phyloP scores from a whole-genome alignment of 305 asterid species.

The Petunia hybrid region DNA sequence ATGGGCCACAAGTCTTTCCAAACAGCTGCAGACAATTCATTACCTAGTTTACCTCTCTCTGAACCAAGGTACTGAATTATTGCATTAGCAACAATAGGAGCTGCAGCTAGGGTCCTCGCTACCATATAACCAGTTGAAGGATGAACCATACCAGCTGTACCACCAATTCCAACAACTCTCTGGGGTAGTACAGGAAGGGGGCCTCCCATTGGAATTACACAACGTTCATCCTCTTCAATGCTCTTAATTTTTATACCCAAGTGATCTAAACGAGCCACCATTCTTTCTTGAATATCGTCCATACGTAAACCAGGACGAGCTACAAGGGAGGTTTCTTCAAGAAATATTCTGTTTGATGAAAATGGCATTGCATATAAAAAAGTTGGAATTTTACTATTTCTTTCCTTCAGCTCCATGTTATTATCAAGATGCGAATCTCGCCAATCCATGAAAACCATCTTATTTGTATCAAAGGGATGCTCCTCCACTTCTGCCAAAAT shows the following conservation, averaged over 20 bases:
- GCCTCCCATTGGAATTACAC: constrained; percentile 96
- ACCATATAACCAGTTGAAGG: constrained; percentile 98
- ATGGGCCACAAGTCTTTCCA: constrained; percentile 96
- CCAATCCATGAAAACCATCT: constrained; percentile 99
- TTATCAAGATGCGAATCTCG: constrained; percentile 75
- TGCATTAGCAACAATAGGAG: constrained; percentile 88
- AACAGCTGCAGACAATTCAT: constrained; percentile 64
- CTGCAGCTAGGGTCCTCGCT: constrained; percentile 95
- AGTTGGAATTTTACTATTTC: constrained; percentile 75
- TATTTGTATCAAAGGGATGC: constrained; percentile 79
- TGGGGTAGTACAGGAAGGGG: constrained; percentile 93
- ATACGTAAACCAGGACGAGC: constrained; percentile 87
- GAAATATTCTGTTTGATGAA: constrained; percentile 73
- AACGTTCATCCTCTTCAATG: constrained; percentile 89
- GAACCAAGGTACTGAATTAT: constrained; percentile 69
- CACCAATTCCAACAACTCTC: constrained; percentile 92
- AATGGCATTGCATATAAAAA: constrained; percentile 97
- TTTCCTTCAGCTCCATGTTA: constrained; percentile 60
- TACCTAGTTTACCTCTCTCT: constrained; percentile 47
- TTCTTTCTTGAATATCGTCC: constrained; percentile 85
- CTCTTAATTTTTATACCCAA: constrained; percentile 77
- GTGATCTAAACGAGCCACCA: constrained; percentile 81
- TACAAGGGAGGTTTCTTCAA: constrained; percentile 93
- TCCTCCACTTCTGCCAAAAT: constrained; percentile 89
- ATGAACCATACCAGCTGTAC: constrained; percentile 97